Evolutionary conservation across 306 rosid genomes (phyloP).

Genomic region (Prunus persica): Prunus_persica_NCBIv2 NC_034011.1:4385501-4386000

Average conservation of each 20-base stretch:
- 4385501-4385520: no score
- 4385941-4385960: background rate
- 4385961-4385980: background rate
- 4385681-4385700: no score
- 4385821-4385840: slow-evolving; percentile 4
- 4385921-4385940: background rate
- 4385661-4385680: background rate
- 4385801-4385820: background rate
- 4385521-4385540: no score
- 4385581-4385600: background rate
- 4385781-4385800: slow-evolving; percentile 8
- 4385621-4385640: background rate
- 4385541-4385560: no score
- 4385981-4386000: no score
- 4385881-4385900: background rate
- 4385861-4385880: background rate
- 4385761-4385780: background rate
- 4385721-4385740: background rate
- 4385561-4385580: no score
- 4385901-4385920: background rate
- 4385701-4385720: no score
- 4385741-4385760: background rate
- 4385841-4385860: background rate
- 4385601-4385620: background rate
- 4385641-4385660: background rate